Conservation (phyloP, 805 yeast species). For the Maudiozyma saulgeensis region DNA sequence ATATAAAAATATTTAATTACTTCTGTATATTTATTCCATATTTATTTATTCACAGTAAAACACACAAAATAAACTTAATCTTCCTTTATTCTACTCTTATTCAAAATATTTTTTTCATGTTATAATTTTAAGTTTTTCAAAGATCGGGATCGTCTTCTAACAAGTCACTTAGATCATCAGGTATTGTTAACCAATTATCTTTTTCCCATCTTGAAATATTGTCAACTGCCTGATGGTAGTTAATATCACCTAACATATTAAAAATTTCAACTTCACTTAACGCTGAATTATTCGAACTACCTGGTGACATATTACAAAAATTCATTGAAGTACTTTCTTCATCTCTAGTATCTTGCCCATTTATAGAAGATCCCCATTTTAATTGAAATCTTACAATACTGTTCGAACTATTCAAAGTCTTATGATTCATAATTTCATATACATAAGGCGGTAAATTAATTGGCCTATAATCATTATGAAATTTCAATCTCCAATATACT, state of each 20-base stretch:
- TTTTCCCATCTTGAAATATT: constrained; percentile 23
- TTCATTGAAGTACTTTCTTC: neutral
- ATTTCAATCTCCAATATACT: constrained; percentile 45
- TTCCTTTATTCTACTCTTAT: neutral
- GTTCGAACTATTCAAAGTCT: constrained; percentile 3
- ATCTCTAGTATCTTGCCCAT: neutral
- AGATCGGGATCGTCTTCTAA: constrained; percentile 11
- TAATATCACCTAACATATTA: neutral
- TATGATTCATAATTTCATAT: constrained; percentile 15
- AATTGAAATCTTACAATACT: neutral
- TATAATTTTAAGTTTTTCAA: constrained; percentile 2
- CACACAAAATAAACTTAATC: neutral
- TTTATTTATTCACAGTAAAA: neutral
- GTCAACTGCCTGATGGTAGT: constrained; percentile 9
- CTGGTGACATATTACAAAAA: no score
- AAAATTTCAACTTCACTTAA: neutral
- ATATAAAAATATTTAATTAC: constrained; percentile 1
- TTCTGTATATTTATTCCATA: constrained; percentile 4
- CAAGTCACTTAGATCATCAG: constrained; percentile 28
- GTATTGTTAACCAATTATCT: constrained; percentile 25
- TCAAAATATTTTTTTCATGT: neutral
- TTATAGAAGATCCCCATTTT: neutral
- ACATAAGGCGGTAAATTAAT: constrained; percentile 34
- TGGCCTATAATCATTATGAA: constrained; percentile 38
- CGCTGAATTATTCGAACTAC: no score